Evolutionary conservation across 345 rosid species (phyloP).

Genomic region (Citrus unshiu): DNA sequence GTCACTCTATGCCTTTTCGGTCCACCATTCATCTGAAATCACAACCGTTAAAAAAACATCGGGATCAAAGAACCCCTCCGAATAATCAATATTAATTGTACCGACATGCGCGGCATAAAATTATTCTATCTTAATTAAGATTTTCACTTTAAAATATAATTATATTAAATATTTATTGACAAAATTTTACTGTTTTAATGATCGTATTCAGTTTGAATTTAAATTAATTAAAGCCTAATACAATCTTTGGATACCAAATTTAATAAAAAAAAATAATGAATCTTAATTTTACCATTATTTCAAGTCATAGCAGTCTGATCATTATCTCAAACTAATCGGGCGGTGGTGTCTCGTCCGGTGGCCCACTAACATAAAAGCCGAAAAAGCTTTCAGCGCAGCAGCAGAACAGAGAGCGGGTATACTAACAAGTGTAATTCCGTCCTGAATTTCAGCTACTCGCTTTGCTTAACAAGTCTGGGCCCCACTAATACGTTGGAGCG

Average conservation of each 20-base stretch:
- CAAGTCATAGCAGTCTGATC: background rate
- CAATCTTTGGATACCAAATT: accelerated
- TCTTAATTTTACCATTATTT: background rate
- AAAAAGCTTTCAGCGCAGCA: background rate
- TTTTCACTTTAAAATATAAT: no score
- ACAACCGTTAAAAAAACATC: background rate
- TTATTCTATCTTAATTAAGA: no score
- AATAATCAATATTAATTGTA: background rate
- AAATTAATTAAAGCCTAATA: no score
- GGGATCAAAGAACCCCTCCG: background rate
- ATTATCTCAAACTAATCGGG: background rate
- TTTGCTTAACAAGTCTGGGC: background rate
- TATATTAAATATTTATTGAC: no score
- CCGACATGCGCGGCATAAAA: no score
- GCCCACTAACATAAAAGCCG: background rate
- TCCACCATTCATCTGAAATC: background rate
- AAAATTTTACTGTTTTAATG: accelerated
- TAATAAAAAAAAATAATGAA: no score
- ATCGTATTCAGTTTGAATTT: accelerated
- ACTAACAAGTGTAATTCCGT: background rate
- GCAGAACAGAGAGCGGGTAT: background rate
- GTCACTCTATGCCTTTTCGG: background rate
- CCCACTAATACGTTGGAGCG: background rate
- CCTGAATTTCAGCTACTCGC: conserved; percentile 10
- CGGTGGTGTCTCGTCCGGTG: background rate